Evolutionary conservation across 1,139 yeast species (phyloP), one percentile per base, ranked within the genome.

Genomic region (Candida tetrigidarum): DNA sequence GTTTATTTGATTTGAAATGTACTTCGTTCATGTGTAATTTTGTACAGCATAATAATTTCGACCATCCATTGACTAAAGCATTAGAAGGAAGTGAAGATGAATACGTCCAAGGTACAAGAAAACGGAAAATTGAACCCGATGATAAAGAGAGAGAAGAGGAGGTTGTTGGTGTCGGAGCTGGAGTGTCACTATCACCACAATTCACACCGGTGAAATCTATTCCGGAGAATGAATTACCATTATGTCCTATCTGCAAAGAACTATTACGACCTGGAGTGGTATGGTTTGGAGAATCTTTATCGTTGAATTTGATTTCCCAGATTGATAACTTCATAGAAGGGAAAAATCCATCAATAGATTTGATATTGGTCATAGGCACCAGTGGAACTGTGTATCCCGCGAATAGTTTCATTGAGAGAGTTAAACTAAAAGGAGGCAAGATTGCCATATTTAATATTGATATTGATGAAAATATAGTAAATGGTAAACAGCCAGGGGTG

Each of bases 301-400:
- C 96, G 0, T 64, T 87, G 46, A 67, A 67, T 39, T 76, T 76
- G 9, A 76, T 90, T 46, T 83, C 83, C 49, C 67, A 67, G 32
- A 88, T 90, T 4, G 96, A 90, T 64, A 80, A 77, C 39, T 90
- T 86, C 54, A 74, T 89, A n/a, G 78, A 82, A 48, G 59, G 67
- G 20, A 64, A 68, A 16, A 43, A 44, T 18, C 74, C 64, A 6
- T 68, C 71, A 9, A 84, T 87, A 16, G 96, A 90, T 57, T 66
- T 90, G 56, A 82, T 90, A 4, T 66, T 90, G 42, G 96, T 91
- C 3, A 80, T 90, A 14, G 97, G 97, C 1, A 88, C 96, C 2
- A 84, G 93, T 29, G 91, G 93, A 3, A 74, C 84, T 0, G 92
- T 87, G 1, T 90, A 95, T 83, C 97, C 97, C 1, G 96, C 96